A percentile compares a stretch with the other conserved stretches of the same genome.
Conservation (phyloP, 139 green algal genomes). For the Chlamydomonas schloesseri region DNA sequence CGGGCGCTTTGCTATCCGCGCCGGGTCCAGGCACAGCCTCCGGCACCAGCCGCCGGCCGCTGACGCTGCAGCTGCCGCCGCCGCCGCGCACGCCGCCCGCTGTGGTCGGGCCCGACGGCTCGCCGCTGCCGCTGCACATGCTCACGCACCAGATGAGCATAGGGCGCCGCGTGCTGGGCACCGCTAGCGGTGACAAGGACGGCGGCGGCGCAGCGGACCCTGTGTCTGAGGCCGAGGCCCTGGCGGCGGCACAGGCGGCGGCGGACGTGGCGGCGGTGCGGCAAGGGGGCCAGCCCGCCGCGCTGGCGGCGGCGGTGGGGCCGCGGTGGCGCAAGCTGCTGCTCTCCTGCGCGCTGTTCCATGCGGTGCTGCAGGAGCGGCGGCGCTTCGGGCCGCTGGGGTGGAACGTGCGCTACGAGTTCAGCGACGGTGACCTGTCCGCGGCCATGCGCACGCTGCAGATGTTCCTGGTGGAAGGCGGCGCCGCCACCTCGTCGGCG, state of each 20-base stretch:
- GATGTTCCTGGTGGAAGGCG: constrained; percentile 45
- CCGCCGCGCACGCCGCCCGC: background rate
- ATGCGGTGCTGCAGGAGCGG: constrained; percentile 80
- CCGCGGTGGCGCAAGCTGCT: constrained; percentile 77
- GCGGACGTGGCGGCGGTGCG: too few species aligned
- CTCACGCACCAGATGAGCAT: too few species aligned
- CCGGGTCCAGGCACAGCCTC: background rate
- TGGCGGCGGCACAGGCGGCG: too few species aligned
- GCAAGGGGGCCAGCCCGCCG: too few species aligned
- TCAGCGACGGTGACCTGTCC: constrained; percentile 80
- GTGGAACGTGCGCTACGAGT: constrained; percentile 92
- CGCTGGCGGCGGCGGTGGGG: background rate
- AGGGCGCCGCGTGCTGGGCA: too few species aligned
- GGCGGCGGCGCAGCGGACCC: too few species aligned
- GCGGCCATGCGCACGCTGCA: constrained; percentile 76
- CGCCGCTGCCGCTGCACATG: too few species aligned
- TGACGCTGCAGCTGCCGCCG: background rate
- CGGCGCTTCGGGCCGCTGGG: constrained; percentile 85
- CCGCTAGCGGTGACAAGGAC: too few species aligned
- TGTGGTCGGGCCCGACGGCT: background rate
- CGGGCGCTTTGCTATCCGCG: background rate
- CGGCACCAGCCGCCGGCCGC: background rate
- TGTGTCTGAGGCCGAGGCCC: too few species aligned
- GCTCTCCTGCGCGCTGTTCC: constrained; percentile 80
- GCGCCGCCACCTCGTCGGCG: background rate